Base-by-base conservation (phyloP, 495 filamentous ascomycete species). In the Annulohypoxylon stygium region DNA sequence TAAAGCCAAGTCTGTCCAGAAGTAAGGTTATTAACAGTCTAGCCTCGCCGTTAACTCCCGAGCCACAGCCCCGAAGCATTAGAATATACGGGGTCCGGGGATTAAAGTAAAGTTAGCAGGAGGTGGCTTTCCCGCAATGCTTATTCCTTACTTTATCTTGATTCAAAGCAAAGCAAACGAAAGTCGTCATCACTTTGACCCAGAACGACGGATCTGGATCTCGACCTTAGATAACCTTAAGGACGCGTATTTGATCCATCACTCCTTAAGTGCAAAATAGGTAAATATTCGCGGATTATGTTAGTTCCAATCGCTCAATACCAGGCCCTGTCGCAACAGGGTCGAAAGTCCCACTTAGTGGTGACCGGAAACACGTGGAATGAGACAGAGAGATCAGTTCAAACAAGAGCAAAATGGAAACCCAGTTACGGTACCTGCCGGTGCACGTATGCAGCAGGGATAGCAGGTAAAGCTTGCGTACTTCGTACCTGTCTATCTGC, bases 311-410 rank as follows among this genome's bases (percentile, higher is more conserved):
- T 14, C 30, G 61, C 20, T 60, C 53, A 68, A 68, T 71, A 68
- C 73, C 73, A 67, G n/a, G 61, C 18, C 36, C 58, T 68, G 73
- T 71, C 68, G 54, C 57, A 75, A 63, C 63, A 67, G 54, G 53
- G 55, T 48, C 45, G 30, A 60, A 60, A 60, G 67, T 70, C 68
- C 73, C 73, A 71, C 73, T 71, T 75, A 65, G 73, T 58, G 53
- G 68, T 75, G 64, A 75, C 68, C 68, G 68, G 73, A 68, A 65
- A 74, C 71, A 67, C 61, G 67, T 70, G 67, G 62, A 67, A 53
- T 63, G 58, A 67, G 61, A 67, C 67, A 57, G 47, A 26, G 26
- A 68, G 59, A 61, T 57, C 64, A 59, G 36, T 39, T 67, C 30
- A 67, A 59, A 62, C 69, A 48, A 9, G 9, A 64, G 23, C 23